A percentile compares a stretch with the other conserved stretches of the same genome.
These are phyloP conservation scores for Millerago galiae DNA, from an alignment of 805 yeast species.

Conservation along the genomic window DNA sequence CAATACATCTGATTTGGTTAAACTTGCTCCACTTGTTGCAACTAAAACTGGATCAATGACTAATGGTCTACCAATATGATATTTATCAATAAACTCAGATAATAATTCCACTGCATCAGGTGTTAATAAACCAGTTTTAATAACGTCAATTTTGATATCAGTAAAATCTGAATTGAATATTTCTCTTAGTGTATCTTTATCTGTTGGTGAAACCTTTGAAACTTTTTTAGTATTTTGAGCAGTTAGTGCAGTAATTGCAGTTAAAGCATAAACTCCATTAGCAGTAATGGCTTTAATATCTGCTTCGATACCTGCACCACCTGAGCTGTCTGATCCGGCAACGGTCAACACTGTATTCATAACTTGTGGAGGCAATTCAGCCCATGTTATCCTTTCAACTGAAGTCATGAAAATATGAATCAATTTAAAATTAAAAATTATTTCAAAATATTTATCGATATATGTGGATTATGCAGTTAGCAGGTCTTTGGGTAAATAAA, in stretches of 20 bases:
- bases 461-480: not conserved
- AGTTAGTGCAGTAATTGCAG: slow-evolving; percentile 73
- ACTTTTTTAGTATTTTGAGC: slow-evolving; percentile 64
- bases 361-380: slow-evolving; percentile 2
- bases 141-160: slow-evolving; percentile 58
- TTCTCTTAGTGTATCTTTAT: slow-evolving; percentile 35
- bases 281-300: slow-evolving; percentile 75
- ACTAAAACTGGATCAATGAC: slow-evolving; percentile 83
- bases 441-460: not conserved
- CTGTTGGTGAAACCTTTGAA: slow-evolving; percentile 34
- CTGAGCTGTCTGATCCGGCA: slow-evolving; percentile 81
- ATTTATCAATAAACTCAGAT: slow-evolving; percentile 27
- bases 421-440: not conserved
- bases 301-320: slow-evolving; percentile 92
- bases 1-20: slow-evolving; percentile 45
- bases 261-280: slow-evolving; percentile 68
- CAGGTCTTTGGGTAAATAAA: not conserved
- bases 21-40: slow-evolving; percentile 66
- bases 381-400: slow-evolving; percentile 3
- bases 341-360: slow-evolving; percentile 38
- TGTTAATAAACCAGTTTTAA: slow-evolving; percentile 78
- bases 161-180: slow-evolving; percentile 48
- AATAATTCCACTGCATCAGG: slow-evolving; percentile 46
- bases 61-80: slow-evolving; percentile 30
- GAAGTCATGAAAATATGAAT: not conserved